These are phyloP conservation scores for Ophiostoma quercus DNA, from an alignment of 2,329 filamentous ascomycete species.

Conservation along the genomic window DNA sequence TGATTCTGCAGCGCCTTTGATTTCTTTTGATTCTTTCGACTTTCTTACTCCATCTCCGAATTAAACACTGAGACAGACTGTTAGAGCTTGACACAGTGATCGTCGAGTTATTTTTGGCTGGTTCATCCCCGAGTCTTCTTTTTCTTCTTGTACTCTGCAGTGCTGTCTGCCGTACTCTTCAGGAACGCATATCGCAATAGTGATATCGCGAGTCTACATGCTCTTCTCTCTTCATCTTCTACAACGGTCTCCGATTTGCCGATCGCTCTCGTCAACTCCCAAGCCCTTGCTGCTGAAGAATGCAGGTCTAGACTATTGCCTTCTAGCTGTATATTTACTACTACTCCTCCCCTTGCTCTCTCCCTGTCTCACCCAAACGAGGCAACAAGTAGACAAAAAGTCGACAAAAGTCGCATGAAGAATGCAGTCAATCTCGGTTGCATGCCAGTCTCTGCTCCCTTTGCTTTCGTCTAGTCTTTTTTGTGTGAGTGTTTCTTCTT, in stretches of 20 bases:
- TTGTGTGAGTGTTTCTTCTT: not conserved
- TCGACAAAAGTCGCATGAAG: not conserved
- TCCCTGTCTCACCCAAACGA: not conserved
- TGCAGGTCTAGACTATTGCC: not conserved
- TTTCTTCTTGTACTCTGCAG: too few species aligned
- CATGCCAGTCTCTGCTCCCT: not conserved
- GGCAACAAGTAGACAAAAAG: too few species aligned
- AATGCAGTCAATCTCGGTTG: conserved; percentile 1
- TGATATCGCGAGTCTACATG: not conserved
- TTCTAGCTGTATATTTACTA: not conserved
- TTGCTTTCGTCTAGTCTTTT: not conserved
- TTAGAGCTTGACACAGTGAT: conserved; percentile 2
- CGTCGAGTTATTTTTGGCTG: not conserved
- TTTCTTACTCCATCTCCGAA: too few species aligned
- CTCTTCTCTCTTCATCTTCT: not conserved
- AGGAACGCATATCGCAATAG: not conserved
- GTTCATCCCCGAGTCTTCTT: not conserved
- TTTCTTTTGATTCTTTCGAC: not conserved
- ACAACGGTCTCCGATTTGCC: not conserved
- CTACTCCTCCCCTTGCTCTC: not conserved
- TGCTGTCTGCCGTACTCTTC: too few species aligned
- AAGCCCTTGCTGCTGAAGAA: not conserved
- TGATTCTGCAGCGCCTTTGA: not conserved
- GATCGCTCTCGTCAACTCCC: not conserved
- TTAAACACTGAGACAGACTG: not conserved